Evolutionary conservation across 2,329 filamentous ascomycete species (phyloP).

Genomic region (Aspergillus thermomutatus): DNA sequence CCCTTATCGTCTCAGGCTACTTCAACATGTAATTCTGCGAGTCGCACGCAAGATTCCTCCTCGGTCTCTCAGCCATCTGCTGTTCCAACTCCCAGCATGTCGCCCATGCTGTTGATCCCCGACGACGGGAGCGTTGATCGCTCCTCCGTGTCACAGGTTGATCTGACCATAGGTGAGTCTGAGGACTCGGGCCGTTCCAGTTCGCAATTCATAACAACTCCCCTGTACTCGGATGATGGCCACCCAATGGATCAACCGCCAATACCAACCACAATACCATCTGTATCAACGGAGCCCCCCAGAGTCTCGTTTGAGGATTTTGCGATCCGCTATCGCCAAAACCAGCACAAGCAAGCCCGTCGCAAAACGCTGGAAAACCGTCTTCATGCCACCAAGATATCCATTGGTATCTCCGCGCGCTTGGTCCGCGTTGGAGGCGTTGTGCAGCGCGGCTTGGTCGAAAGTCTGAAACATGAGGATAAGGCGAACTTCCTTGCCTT

Average conservation of each 20-base stretch:
- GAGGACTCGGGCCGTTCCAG: slow-evolving; percentile 29
- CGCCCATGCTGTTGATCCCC: slow-evolving; percentile 17
- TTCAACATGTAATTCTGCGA: slow-evolving; percentile 33
- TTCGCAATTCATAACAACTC: slow-evolving; percentile 20
- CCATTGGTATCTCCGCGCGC: slow-evolving; percentile 42
- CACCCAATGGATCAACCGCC: slow-evolving; percentile 5
- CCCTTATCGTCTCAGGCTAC: slow-evolving; percentile 26
- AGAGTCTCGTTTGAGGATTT: slow-evolving; percentile 44
- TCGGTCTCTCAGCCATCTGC: slow-evolving; percentile 19
- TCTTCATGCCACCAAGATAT: slow-evolving; percentile 40
- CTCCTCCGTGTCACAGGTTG: slow-evolving; percentile 14
- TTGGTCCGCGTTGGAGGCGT: slow-evolving; percentile 40
- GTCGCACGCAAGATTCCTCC: slow-evolving; percentile 22
- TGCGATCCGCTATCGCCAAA: slow-evolving; percentile 40
- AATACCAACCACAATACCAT: slow-evolving; percentile 8
- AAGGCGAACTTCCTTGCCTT: slow-evolving; percentile 43
- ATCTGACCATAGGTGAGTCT: slow-evolving; percentile 34
- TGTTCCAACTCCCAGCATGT: slow-evolving; percentile 19
- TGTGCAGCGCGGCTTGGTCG: slow-evolving; percentile 44
- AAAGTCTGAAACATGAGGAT: slow-evolving; percentile 45
- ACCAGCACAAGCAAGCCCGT: slow-evolving; percentile 40
- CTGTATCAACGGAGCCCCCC: slow-evolving; percentile 17
- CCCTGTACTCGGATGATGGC: slow-evolving; percentile 19
- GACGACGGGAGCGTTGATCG: slow-evolving; percentile 5
- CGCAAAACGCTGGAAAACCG: slow-evolving; percentile 39